These are phyloP conservation scores for Phytophthora melonis DNA, from an alignment of 352 stramenopile species.

Conservation along the genomic window DNA sequence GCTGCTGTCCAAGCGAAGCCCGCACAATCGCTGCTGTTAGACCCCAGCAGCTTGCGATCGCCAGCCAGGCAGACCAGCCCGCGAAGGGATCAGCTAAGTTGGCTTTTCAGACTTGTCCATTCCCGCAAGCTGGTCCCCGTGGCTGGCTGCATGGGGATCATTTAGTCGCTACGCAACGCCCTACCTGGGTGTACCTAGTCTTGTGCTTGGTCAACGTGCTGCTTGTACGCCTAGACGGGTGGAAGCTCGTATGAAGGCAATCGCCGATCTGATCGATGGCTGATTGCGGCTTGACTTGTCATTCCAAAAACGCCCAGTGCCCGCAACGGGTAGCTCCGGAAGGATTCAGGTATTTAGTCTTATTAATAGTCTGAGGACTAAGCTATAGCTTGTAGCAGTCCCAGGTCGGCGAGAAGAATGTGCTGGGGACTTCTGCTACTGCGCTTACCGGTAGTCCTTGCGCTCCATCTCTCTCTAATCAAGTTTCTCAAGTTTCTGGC, in stretches of 20 bases:
- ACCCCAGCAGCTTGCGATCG: not conserved
- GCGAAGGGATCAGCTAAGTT: not conserved
- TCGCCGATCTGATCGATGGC: not conserved
- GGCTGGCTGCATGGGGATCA: no score
- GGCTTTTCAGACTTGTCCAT: no score
- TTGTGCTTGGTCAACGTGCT: not conserved
- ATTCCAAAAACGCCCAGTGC: not conserved
- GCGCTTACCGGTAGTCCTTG: no score
- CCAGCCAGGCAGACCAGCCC: not conserved
- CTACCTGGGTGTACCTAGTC: not conserved
- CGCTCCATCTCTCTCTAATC: not conserved
- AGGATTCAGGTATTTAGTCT: no score
- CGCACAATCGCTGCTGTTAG: conserved; percentile 1
- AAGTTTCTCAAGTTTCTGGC: not conserved
- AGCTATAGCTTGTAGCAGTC: no score
- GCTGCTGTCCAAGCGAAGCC: not conserved
- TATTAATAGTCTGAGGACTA: no score
- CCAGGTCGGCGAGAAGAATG: no score
- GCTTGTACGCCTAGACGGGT: not conserved
- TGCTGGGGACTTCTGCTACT: no score
- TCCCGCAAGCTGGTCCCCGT: no score
- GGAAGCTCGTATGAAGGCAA: not conserved
- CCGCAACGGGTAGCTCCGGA: no score
- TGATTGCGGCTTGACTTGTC: not conserved
- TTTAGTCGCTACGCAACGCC: no score